Percentiles rank a stretch among this genome's conserved stretches.
Conservation (phyloP, 306 rosid species). For the Vigna hirtella region DNA sequence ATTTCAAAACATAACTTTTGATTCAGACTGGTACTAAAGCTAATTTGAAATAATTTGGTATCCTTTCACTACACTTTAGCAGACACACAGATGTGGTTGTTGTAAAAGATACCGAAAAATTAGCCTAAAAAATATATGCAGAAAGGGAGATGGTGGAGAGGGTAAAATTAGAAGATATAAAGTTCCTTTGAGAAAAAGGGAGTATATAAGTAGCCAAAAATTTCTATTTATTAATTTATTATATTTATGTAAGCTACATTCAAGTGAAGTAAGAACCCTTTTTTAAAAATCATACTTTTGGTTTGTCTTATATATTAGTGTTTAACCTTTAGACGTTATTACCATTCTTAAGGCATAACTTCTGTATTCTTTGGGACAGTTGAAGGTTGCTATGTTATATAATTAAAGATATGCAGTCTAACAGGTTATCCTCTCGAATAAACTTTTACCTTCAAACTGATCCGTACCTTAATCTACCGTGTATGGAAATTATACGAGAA, state of each 20-base stretch:
- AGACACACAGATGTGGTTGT: not conserved
- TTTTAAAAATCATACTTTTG: not conserved
- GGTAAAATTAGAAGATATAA: conserved; percentile 18
- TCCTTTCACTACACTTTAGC: not conserved
- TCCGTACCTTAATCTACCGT: conserved; percentile 10
- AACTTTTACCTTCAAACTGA: conserved; percentile 3
- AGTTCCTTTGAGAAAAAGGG: conserved; percentile 2
- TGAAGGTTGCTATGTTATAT: conserved; percentile 12
- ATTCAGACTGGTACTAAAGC: not conserved
- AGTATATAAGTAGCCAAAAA: conserved; percentile 8
- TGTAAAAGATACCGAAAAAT: not conserved
- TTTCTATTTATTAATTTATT: not conserved
- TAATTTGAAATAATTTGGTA: conserved; percentile 1
- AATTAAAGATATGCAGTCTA: conserved; percentile 29
- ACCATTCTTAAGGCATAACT: conserved; percentile 15
- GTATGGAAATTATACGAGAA: not conserved
- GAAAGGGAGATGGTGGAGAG: conserved; percentile 9
- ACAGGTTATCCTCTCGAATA: conserved; percentile 32
- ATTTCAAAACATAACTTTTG: conserved; percentile 5
- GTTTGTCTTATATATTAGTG: not conserved
- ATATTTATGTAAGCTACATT: conserved; percentile 1
- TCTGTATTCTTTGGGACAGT: conserved; percentile 20
- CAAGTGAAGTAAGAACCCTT: not conserved
- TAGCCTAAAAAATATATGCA: not conserved
- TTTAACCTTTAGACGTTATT: conserved; percentile 4